Evolutionary conservation across 2,329 filamentous ascomycete genomes (phyloP), one percentile per base, ranked within the genome.

Genomic region (Fusarium palustre): DNA sequence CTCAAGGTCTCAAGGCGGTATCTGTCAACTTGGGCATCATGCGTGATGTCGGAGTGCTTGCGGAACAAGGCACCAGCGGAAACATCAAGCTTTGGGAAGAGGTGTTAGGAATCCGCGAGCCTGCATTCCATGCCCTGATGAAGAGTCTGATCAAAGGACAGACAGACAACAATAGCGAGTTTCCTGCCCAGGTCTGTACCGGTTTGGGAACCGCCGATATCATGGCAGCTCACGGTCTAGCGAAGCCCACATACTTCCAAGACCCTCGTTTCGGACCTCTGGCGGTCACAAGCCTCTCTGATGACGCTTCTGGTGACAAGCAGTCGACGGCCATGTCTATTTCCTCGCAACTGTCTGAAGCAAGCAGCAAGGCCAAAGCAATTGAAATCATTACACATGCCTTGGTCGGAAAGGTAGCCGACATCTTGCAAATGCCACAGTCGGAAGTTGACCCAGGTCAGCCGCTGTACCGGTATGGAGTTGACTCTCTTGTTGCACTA

Each of bases 401-500:
- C 20, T 41, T 41, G 38, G 20, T 41, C 38, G 38, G 38, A 41
- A 41, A 41, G 5, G 38, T 41, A 22, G 38, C 38, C 20, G 38
- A 41, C 38, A 41, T 41, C 38, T 41, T 41, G 20, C 38, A 41
- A 41, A 54, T 54, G 39, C 50, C 50, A 20, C 28, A 46, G 5
- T 22, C 22, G 4, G 50, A 46, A 4, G 43, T 54, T 28, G 50
- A 54, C 15, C 42, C 50, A 12, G 50, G 30, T 13, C 42, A 54
- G 12, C 50, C 50, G 10, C 22, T 54, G 30, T 45, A 31, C 33
- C 43, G 38, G 1, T 54, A 54, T 24, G 50, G 50, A 4, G 50
- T 54, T 20, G 50, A 54, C n/a, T 45, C 38, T 45, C 50, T 54
- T 15, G 50, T 54, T 22, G 50, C 50, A 4, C 28, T 54, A 4